Conservation (phyloP, 108 stramenopile genomes). For the Stephanodiscus minutulus region DNA sequence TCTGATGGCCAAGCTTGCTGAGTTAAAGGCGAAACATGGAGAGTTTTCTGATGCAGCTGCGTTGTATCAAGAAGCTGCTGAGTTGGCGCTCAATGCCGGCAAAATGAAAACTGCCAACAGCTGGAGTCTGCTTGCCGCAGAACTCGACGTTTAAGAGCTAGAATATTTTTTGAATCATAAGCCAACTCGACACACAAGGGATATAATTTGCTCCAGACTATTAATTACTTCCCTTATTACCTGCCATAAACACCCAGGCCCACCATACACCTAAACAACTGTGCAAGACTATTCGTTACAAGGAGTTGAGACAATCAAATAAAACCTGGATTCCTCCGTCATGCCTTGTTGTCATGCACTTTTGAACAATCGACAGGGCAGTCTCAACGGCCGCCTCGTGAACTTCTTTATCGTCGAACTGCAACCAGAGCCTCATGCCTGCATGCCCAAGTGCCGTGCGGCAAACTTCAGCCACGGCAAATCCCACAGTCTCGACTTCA, state of each 20-base stretch:
- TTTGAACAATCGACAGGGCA: conserved; percentile 65
- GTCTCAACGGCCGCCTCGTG: conserved; percentile 65
- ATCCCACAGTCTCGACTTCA: conserved; percentile 75
- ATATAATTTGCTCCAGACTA: background rate
- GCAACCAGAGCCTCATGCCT: conserved; percentile 77
- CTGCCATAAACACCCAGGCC: no score
- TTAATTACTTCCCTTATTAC: no score
- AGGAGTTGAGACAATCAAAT: conserved; percentile 33
- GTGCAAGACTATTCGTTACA: conserved; percentile 10
- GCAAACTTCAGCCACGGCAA: conserved; percentile 75
- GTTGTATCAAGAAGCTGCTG: conserved; percentile 65
- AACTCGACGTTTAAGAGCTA: conserved; percentile 32
- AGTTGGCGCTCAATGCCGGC: conserved; percentile 57
- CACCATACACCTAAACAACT: background rate
- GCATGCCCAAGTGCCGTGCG: conserved; percentile 79
- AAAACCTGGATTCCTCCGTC: conserved; percentile 55
- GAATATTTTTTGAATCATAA: no score
- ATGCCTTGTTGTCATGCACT: conserved; percentile 72
- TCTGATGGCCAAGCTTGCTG: conserved; percentile 70
- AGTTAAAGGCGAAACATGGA: conserved; percentile 53
- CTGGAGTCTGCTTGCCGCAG: conserved; percentile 73
- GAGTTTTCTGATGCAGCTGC: conserved; percentile 40
- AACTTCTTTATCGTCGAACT: conserved; percentile 68
- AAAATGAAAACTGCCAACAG: conserved; percentile 77
- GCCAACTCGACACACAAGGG: no score